Conservation (phyloP, 257 asterid genomes). For the Plantago ovata region DNA sequence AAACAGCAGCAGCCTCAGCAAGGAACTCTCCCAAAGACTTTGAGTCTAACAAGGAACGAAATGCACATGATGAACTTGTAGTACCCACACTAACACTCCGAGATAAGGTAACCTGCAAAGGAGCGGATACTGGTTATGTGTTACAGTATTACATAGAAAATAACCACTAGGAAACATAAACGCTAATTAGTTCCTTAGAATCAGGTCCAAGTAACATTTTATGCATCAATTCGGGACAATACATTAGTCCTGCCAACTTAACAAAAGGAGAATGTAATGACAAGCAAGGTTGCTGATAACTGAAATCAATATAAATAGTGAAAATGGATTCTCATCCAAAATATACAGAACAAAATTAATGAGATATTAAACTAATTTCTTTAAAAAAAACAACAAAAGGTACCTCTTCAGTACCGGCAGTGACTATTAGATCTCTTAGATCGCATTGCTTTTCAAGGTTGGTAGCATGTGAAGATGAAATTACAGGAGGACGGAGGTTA, state of each 20-base stretch:
- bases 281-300: neutral
- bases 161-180: too few relatives aligned
- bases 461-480: slow-evolving; percentile 43
- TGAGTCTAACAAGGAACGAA: slow-evolving; percentile 49
- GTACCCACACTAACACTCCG: slow-evolving; percentile 61
- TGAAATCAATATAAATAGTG: neutral
- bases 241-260: too few relatives aligned
- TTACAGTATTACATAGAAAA: slow-evolving; percentile 21
- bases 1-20: slow-evolving; percentile 60
- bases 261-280: neutral
- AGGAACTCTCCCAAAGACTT: slow-evolving; percentile 71
- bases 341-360: slow-evolving; percentile 6
- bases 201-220: too few relatives aligned
- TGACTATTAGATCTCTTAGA: slow-evolving; percentile 64
- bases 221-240: too few relatives aligned
- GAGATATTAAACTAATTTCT: neutral
- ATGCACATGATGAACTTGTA: slow-evolving; percentile 79
- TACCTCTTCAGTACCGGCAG: slow-evolving; percentile 74
- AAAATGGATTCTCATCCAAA: neutral
- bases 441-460: slow-evolving; percentile 68
- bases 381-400: slow-evolving; percentile 15
- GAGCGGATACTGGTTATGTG: slow-evolving; percentile 6
- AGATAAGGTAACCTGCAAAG: slow-evolving; percentile 55
- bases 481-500: slow-evolving; percentile 85
- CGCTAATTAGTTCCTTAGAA: too few relatives aligned